Conservation (phyloP, 352 stramenopile species). For the Nothophytophthora sp. region DNA sequence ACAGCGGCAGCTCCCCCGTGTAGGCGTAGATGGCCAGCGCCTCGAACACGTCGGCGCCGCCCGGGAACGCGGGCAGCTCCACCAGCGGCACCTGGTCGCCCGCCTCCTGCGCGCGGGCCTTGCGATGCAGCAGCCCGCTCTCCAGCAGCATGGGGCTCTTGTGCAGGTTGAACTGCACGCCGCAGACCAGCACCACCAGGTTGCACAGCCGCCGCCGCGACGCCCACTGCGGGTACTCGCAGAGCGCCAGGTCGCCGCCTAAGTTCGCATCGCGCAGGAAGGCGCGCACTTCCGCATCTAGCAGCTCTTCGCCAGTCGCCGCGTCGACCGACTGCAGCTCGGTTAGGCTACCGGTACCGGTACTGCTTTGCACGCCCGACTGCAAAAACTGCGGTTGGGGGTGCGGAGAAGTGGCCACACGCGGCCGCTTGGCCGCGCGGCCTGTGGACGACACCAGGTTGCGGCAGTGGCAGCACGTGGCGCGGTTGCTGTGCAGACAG, state of each 20-base stretch:
- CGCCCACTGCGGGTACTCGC: slow-evolving; percentile 56
- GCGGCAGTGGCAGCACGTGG: slow-evolving; percentile 77
- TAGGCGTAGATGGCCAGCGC: slow-evolving; percentile 72
- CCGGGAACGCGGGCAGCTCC: slow-evolving; percentile 48
- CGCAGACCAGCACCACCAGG: slow-evolving; percentile 59
- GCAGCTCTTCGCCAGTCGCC: slow-evolving; percentile 6
- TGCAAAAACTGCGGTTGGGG: slow-evolving; percentile 1
- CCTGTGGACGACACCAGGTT: slow-evolving; percentile 71
- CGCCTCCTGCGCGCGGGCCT: slow-evolving; percentile 29
- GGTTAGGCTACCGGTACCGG: slow-evolving; percentile 5
- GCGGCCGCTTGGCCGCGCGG: slow-evolving; percentile 35
- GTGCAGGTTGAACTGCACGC: slow-evolving; percentile 75
- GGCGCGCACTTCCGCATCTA: slow-evolving; percentile 30
- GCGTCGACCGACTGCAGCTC: not conserved
- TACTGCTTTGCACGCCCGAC: slow-evolving; percentile 11
- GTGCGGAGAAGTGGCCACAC: slow-evolving; percentile 6
- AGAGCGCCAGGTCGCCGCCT: slow-evolving; percentile 40
- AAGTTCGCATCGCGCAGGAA: slow-evolving; percentile 33
- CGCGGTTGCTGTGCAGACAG: slow-evolving; percentile 71
- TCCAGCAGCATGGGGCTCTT: slow-evolving; percentile 68
- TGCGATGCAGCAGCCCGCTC: slow-evolving; percentile 41
- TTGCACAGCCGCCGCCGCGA: slow-evolving; percentile 47
- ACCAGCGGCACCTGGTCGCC: slow-evolving; percentile 35
- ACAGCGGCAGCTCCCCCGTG: slow-evolving; percentile 48
- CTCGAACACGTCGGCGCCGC: slow-evolving; percentile 61